Base-by-base conservation (phyloP, 495 filamentous ascomycete genomes). In the Parmelia sp. region DNA sequence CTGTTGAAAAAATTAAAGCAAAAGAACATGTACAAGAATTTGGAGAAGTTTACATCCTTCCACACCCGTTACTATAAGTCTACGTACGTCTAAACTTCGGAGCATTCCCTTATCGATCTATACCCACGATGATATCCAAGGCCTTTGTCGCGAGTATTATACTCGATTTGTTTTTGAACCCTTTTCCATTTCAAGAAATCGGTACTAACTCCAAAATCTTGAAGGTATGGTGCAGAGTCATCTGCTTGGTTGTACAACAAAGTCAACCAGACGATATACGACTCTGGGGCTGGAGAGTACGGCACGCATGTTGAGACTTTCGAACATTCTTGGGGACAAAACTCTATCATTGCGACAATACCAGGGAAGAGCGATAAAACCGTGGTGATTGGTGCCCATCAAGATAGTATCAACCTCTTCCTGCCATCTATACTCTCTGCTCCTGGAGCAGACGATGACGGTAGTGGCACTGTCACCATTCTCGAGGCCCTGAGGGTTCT, bases 51-150 rank as follows among this genome's bases (percentile, higher is more conserved):
- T 72, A 90, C 89, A 27, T 82, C 83, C 64, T 95, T 91, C 80
- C 79, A 92, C 74, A 98, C 91, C 11, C 86, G 92, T 61, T 96
- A 95, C 78, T 96, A 91, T 79, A 91, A 88, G 73, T 97, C 93
- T 14, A 73, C 86, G 42, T 90, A 86, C 35, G 35, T 36, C 35
- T 36, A 36, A 36, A 36, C 10, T 36, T 36, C 35, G 35, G 35
- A 36, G 35, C 35, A 10, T 5, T 36, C 10, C 5, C 35, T 36
- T 36, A 4, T 36, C 10, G 35, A 10, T 36, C 35, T 5, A 4
- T 36, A 10, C 10, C 35, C 10, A 5, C 4, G 5, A 4, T 36
- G 4, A 10, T 36, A 5, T 36, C 10, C 10, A 10, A 36, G 10
- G 5, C 35, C 4, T 36, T 4, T 36, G 35, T 36, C 10, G 35